Percentiles rank a stretch among this genome's conserved stretches.
Conservation (phyloP, 495 filamentous ascomycete genomes). For the Hypoxylon cercidicola region DNA sequence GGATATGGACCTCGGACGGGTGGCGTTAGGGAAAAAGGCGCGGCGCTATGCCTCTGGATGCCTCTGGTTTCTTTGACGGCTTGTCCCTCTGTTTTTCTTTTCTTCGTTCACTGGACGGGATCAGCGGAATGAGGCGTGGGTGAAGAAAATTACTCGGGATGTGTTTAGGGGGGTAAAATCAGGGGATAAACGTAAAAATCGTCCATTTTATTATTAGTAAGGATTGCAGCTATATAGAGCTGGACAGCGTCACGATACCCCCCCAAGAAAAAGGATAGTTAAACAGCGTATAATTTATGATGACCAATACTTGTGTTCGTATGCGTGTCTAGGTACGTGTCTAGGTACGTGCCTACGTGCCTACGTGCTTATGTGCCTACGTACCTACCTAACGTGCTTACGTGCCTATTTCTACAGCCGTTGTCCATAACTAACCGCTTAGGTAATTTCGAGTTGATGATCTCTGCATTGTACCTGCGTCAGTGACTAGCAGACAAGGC, state of each 20-base stretch:
- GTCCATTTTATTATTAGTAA: constrained; percentile 3
- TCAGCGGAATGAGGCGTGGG: neutral
- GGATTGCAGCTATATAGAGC: constrained; percentile 36
- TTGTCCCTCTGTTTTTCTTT: neutral
- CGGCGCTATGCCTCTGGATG: too few species aligned
- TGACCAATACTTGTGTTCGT: too few species aligned
- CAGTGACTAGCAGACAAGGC: constrained; percentile 3
- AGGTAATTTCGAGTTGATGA: neutral
- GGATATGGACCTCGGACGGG: neutral
- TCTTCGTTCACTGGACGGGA: constrained; percentile 12
- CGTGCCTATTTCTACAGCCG: neutral
- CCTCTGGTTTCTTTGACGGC: neutral
- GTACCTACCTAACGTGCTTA: neutral
- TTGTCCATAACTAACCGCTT: too few species aligned
- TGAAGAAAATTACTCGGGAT: constrained; percentile 18
- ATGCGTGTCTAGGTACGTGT: too few species aligned
- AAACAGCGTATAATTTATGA: constrained; percentile 18
- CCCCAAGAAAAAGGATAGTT: constrained; percentile 23
- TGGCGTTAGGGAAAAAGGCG: constrained; percentile 24
- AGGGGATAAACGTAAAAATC: neutral
- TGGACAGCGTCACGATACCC: constrained; percentile 37
- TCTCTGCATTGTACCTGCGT: constrained; percentile 5
- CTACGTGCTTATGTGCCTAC: neutral
- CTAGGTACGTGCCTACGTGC: too few species aligned
- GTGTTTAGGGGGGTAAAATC: neutral